phyloP scores from a whole-genome alignment of 169 alveolate species.

The Theileria orientalis region DNA sequence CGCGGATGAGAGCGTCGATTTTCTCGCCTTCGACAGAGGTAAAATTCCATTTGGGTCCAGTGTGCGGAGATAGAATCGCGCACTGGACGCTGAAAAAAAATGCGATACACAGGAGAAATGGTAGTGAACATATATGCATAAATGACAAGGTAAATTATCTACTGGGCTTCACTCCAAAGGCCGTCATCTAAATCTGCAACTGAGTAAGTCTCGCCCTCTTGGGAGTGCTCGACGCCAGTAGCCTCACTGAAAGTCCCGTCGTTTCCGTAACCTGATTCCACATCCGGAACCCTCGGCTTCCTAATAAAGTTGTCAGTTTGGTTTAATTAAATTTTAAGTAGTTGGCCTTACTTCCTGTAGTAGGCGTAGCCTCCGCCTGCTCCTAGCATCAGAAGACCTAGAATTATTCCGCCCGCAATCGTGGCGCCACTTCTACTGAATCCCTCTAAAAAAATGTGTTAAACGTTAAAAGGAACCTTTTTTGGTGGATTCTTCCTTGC shows the following conservation, averaged over 20 bases:
- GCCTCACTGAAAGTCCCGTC: slow-evolving; percentile 52
- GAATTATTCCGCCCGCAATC: slow-evolving; percentile 63
- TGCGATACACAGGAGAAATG: background rate
- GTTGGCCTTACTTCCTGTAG: slow-evolving; percentile 50
- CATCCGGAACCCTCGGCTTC: slow-evolving; percentile 7
- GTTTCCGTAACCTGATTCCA: background rate
- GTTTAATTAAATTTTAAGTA: background rate
- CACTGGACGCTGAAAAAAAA: background rate
- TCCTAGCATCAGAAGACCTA: slow-evolving; percentile 51
- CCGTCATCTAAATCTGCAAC: slow-evolving; percentile 66
- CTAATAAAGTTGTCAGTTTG: background rate
- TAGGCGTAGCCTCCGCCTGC: slow-evolving; percentile 66
- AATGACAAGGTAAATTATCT: slow-evolving; percentile 5
- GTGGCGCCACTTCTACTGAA: slow-evolving; percentile 38
- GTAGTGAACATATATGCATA: slow-evolving; percentile 14
- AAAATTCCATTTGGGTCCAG: background rate
- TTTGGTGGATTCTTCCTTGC: background rate
- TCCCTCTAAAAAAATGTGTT: slow-evolving; percentile 1
- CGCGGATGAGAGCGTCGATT: slow-evolving; percentile 7
- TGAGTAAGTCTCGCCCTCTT: slow-evolving; percentile 59
- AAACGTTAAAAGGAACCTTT: background rate
- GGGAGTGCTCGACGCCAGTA: slow-evolving; percentile 21
- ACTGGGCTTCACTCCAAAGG: slow-evolving; percentile 65
- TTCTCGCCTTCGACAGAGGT: background rate
- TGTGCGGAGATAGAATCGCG: background rate